Evolutionary conservation across 208 protist genomes (phyloP).

Genomic region (Leishmania major): DNA sequence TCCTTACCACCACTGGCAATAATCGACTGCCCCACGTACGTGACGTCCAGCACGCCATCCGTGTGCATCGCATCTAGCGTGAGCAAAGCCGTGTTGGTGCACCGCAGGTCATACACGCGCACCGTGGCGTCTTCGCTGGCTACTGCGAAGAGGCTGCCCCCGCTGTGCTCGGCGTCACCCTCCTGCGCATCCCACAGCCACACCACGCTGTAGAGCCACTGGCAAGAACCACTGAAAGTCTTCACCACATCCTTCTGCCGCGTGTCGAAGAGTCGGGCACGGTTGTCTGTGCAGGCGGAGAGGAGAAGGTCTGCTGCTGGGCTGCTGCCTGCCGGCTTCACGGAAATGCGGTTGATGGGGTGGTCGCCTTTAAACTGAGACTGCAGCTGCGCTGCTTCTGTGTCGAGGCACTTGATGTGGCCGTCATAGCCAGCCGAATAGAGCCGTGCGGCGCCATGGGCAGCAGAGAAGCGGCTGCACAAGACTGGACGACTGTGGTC

Average conservation of each 20-base stretch:
- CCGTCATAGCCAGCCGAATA: slow-evolving; percentile 82
- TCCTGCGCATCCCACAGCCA: slow-evolving; percentile 73
- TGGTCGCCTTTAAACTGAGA: slow-evolving; percentile 63
- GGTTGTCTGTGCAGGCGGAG: slow-evolving; percentile 82
- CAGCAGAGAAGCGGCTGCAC: slow-evolving; percentile 64
- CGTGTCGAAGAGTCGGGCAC: slow-evolving; percentile 79
- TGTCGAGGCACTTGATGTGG: slow-evolving; percentile 66
- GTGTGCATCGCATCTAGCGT: slow-evolving; percentile 80
- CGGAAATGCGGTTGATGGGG: slow-evolving; percentile 64
- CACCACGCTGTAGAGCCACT: slow-evolving; percentile 82
- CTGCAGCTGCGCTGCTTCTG: slow-evolving; percentile 50
- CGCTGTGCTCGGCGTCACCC: slow-evolving; percentile 32
- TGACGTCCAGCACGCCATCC: slow-evolving; percentile 80
- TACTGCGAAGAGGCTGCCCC: slow-evolving; percentile 56
- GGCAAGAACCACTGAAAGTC: slow-evolving; percentile 76
- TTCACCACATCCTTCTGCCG: slow-evolving; percentile 55
- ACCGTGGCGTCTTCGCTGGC: slow-evolving; percentile 74
- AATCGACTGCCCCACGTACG: slow-evolving; percentile 59
- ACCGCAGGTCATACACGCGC: slow-evolving; percentile 78
- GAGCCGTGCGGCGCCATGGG: slow-evolving; percentile 40
- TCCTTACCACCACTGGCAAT: slow-evolving; percentile 84
- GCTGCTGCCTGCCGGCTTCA: slow-evolving; percentile 39
- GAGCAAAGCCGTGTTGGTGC: slow-evolving; percentile 55
- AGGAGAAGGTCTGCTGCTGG: slow-evolving; percentile 63
- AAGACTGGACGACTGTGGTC: slow-evolving; percentile 85